phyloP scores from a whole-genome alignment of 169 alveolate genomes.

The Miamiensis avidus region DNA sequence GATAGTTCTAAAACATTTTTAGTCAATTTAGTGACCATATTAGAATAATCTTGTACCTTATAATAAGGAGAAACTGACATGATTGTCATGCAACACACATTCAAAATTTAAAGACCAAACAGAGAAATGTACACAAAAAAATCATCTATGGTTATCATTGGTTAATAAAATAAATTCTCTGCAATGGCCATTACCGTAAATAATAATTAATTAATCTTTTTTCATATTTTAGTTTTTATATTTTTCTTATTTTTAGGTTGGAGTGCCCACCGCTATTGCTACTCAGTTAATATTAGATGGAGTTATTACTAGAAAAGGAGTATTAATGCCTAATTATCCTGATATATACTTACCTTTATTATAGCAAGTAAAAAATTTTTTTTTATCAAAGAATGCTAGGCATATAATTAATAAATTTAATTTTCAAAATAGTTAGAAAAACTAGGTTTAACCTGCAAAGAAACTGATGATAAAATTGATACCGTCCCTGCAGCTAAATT shows the following conservation, averaged over 20 bases:
- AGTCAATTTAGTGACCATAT: constrained; percentile 38
- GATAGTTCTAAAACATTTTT: constrained; percentile 26
- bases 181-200: constrained; percentile 67
- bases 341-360: not conserved
- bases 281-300: constrained; percentile 56
- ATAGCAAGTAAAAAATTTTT: too few relatives aligned
- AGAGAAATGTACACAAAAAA: constrained; percentile 42
- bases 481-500: too few relatives aligned
- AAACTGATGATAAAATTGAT: too few relatives aligned
- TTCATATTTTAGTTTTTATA: too few relatives aligned
- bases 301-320: constrained; percentile 55
- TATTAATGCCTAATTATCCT: constrained; percentile 46
- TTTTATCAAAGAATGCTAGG: too few relatives aligned
- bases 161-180: constrained; percentile 59
- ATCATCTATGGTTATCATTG: constrained; percentile 52
- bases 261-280: constrained; percentile 71
- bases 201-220: too few relatives aligned
- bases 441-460: too few relatives aligned
- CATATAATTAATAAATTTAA: too few relatives aligned
- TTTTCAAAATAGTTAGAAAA: too few relatives aligned
- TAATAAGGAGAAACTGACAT: constrained; percentile 62
- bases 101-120: constrained; percentile 48
- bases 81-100: constrained; percentile 67
- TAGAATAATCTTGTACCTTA: constrained; percentile 9
- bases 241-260: constrained; percentile 21